Conservation (phyloP, 345 rosid genomes). For the Mallotus nudiflorus region DNA sequence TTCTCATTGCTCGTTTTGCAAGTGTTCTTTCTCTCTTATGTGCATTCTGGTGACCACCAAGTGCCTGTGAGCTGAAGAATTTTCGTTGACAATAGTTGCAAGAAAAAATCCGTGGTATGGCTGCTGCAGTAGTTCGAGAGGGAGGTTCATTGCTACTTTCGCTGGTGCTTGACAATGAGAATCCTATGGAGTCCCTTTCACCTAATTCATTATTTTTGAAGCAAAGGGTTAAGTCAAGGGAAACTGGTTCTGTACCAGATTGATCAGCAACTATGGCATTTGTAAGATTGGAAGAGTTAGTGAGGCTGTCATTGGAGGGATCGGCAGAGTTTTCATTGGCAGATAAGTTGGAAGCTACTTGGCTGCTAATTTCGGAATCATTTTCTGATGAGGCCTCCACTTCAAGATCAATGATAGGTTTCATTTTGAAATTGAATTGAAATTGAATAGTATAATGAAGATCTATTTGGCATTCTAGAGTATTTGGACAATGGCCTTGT, state of each 20-base stretch:
- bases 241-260: constrained; percentile 20
- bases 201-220: constrained; percentile 16
- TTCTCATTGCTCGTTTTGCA: constrained; percentile 32
- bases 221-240: constrained; percentile 26
- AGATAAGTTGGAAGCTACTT: constrained; percentile 67
- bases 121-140: constrained; percentile 28
- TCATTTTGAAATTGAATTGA: constrained; percentile 44
- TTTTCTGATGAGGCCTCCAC: constrained; percentile 52
- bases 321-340: constrained; percentile 33
- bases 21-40: constrained; percentile 29
- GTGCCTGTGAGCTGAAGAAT: constrained; percentile 33
- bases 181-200: constrained; percentile 28
- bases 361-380: constrained; percentile 54
- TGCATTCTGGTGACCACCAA: constrained; percentile 33
- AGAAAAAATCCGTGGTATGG: constrained; percentile 24
- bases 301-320: constrained; percentile 42
- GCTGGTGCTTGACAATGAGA: constrained; percentile 60
- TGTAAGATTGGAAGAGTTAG: constrained; percentile 24
- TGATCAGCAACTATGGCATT: constrained; percentile 11
- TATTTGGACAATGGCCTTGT: background rate
- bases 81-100: constrained; percentile 30
- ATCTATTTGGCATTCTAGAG: constrained; percentile 9
- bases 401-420: constrained; percentile 53
- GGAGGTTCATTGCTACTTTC: constrained; percentile 56
- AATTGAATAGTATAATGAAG: background rate